Base-by-base conservation (phyloP, 2,329 filamentous ascomycete species). In the Cryoendolithus antarcticus region DNA sequence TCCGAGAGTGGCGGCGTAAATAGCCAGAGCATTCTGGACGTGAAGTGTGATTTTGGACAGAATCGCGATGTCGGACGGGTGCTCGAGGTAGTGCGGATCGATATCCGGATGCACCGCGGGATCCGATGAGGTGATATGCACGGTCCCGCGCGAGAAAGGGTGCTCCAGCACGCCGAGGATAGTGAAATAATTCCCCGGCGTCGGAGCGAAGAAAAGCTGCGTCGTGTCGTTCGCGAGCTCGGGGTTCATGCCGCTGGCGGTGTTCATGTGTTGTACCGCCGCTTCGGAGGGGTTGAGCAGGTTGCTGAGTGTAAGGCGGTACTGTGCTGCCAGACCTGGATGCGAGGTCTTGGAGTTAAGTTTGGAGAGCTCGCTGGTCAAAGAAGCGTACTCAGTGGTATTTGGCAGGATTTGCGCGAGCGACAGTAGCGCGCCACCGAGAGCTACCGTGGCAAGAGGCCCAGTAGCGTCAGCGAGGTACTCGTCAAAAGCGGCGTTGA, bases 11-110 rank as follows among this genome's bases (percentile, higher is more conserved):
- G 41, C 9, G 34, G 12, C 7, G 39, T 41, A 19, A 19, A 37
- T 13, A 6, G 36, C 42, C 9, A 47, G 40, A 7, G 34, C 30
- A 37, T 48, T 37, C 30, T 45, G 41, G 37, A 42, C 35, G 30
- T 45, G 43, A 28, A 37, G 30, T 6, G 29, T 28, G 15, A 41
- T 46, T 30, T 42, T 40, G 3, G 40, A 38, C 34, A 53, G 47
- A 2, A 52, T 32, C 33, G 46, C 43, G 40, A 79, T 62, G 46
- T 72, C 67, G 3, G 68, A 53, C 6, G 71, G 70, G 13, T 67
- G 62, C 12, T 54, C 60, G 28, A 50, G 41, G 34, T 54, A 52
- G n/a, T 45, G 41, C 5, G 51, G 50, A 32, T 54, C 41, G 33
- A 57, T 49, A 13, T 36, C 9, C 0, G 52, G 50, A 39, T 48